phyloP scores from a whole-genome alignment of 306 rosid species.

The Betula pendula region DNA sequence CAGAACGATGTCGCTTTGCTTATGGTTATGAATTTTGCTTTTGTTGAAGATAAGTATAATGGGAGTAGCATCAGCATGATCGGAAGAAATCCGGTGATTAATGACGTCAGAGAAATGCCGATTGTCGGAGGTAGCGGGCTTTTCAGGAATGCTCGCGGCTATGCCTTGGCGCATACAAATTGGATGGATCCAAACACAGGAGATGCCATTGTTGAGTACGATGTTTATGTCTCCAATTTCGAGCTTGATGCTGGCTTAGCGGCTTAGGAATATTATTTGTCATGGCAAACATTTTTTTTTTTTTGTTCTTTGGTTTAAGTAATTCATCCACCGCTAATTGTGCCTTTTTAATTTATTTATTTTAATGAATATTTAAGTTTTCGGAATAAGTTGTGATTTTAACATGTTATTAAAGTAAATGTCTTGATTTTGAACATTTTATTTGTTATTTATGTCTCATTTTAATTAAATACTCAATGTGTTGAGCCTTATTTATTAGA shows the following conservation, averaged over 20 bases:
- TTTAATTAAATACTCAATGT: no score
- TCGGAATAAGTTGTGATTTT: no score
- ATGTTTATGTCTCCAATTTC: constrained; percentile 28
- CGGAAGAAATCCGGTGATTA: constrained; percentile 28
- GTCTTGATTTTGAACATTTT: no score
- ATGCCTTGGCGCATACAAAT: constrained; percentile 40
- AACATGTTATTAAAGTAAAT: no score
- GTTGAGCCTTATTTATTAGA: no score
- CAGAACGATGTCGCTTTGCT: constrained; percentile 25
- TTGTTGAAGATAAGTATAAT: constrained; percentile 26
- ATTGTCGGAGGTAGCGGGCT: constrained; percentile 36
- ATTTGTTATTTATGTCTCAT: no score
- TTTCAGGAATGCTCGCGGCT: constrained; percentile 34
- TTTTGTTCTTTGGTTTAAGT: neutral
- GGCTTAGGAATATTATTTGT: no score
- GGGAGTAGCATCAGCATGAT: constrained; percentile 39
- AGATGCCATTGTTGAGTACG: constrained; percentile 44
- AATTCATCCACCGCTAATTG: neutral
- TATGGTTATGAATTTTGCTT: constrained; percentile 29
- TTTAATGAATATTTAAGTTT: no score
- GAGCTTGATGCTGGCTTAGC: constrained; percentile 1
- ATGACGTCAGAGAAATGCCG: constrained; percentile 39
- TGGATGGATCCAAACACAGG: constrained; percentile 30
- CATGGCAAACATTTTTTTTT: neutral
- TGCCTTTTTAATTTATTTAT: no score